These are phyloP conservation scores for Tagetes erecta DNA, from an alignment of 129 eudicot genomes.

Conservation along the genomic window DNA sequence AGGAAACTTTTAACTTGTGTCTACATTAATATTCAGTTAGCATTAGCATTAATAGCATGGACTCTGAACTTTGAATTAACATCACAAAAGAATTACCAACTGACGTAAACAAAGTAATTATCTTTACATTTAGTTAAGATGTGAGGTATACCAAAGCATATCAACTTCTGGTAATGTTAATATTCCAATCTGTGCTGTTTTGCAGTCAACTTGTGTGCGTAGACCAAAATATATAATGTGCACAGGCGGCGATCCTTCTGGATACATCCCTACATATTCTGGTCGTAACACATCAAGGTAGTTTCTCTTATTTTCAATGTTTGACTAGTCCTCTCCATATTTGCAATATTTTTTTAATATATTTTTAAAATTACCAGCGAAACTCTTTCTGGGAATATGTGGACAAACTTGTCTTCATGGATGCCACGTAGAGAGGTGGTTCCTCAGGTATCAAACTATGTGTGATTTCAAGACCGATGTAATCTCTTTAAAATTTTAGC, in stretches of 20 bases:
- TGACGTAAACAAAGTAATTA: not conserved
- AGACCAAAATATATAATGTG: constrained; percentile 91
- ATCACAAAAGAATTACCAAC: not conserved
- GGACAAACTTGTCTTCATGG: constrained; percentile 83
- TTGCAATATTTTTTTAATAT: not conserved
- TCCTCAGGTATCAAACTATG: constrained; percentile 53
- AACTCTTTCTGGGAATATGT: constrained; percentile 55
- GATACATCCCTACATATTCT: constrained; percentile 79
- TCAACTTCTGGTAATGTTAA: not conserved
- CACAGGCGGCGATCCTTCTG: constrained; percentile 78
- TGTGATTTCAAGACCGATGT: not conserved
- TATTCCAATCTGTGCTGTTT: not conserved
- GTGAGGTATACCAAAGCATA: not conserved
- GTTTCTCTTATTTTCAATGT: constrained; percentile 1
- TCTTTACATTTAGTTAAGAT: not conserved
- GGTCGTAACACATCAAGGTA: constrained; percentile 74
- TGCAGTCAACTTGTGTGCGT: constrained; percentile 78
- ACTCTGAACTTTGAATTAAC: not conserved
- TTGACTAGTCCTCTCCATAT: not conserved
- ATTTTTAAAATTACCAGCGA: constrained; percentile 48
- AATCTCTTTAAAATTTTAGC: not conserved
- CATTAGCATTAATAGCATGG: constrained; percentile 1
- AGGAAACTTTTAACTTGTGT: not conserved
- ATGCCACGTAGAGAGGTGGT: constrained; percentile 81
- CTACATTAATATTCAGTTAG: not conserved